Evolutionary conservation across 176 grass and related monocot genomes (phyloP), one percentile per base, ranked within the genome.

Genomic region (Carex scoparia): DNA sequence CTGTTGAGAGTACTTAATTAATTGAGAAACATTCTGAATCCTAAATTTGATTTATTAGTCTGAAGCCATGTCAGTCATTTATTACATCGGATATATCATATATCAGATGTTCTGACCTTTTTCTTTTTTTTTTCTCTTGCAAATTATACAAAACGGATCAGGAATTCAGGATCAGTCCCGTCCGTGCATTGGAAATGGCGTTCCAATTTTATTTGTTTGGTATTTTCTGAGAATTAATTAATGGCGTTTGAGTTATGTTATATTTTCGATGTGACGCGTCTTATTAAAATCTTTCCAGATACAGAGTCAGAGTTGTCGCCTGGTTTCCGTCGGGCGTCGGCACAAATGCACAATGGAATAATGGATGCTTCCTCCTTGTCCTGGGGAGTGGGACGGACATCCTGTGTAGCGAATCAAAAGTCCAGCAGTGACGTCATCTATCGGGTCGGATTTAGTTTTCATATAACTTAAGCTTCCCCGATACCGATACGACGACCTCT

Each of bases 111-210:
- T 67, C 12, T 5, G 4, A 13, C 64, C 9, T 46, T 33, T 5
- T 35, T n/a, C n/a, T n/a, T n/a, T 66, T 23, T 35, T 23, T 66
- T 23, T 15, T 4, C 31, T 14, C 64, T 73, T 51, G 18, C 40
- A 51, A 51, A 73, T 23, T 27, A 73, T 73, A 49, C 16, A 19
- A 73, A 67, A 73, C 49, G n/a, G 42, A 73, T 49, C 18, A 51
- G 69, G 23, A 23, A 23, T 23, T 23, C 23, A 73, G n/a, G 42
- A 73, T 49, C 18, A 51, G 69, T 73, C 70, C 70, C 70, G n/a
- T 74, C 70, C 30, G 28, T 74, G 70, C 70, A 27, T 74, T 53
- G 70, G 70, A 74, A 74, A 74, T 74, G 70, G 70, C 44, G n/a
- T 74, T 74, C 27, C 7, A 40, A 11, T 70, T 42, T 3, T 70